Evolutionary conservation across 805 yeast species (phyloP).

Genomic region (Brettanomyces custersianus): DNA sequence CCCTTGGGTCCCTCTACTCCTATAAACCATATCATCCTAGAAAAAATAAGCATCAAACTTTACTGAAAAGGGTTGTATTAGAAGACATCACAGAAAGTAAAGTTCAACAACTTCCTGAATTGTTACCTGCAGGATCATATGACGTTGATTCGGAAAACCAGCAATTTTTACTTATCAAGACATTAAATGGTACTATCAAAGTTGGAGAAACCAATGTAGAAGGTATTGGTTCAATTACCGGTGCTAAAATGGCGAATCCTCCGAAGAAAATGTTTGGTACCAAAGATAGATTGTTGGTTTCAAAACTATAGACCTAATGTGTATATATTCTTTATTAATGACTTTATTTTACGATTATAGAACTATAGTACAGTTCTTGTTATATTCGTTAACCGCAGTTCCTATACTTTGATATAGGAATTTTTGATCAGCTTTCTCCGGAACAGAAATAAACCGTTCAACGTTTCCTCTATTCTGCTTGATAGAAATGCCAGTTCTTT

Average conservation of each 20-base stretch:
- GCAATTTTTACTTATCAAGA: conserved; percentile 19
- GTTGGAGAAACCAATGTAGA: conserved; percentile 41
- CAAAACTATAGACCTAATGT: neutral
- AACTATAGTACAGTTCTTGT: conserved; percentile 35
- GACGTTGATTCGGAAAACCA: conserved; percentile 5
- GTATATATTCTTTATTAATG: neutral
- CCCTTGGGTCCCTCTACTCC: conserved; percentile 50
- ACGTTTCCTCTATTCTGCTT: conserved; percentile 39
- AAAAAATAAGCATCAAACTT: conserved; percentile 13
- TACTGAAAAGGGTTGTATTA: conserved; percentile 37
- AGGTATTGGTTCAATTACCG: conserved; percentile 39
- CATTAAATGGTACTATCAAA: conserved; percentile 34
- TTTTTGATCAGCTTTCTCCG: conserved; percentile 53
- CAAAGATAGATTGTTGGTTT: conserved; percentile 3
- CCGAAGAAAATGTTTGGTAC: conserved; percentile 39
- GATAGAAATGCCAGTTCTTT: conserved; percentile 69
- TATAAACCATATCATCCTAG: conserved; percentile 28
- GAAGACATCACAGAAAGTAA: conserved; percentile 24
- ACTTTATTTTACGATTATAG: conserved; percentile 7
- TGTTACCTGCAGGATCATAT: conserved; percentile 21
- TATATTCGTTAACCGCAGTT: conserved; percentile 73
- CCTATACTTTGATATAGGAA: conserved; percentile 66
- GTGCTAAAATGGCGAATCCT: conserved; percentile 33
- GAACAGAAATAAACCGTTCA: conserved; percentile 61
- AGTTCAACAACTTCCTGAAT: neutral